Percentiles rank a stretch among this genome's conserved stretches.
phyloP scores from a whole-genome alignment of 1,284 basidiomycete species.

The Ustilago esculenta region DNA sequence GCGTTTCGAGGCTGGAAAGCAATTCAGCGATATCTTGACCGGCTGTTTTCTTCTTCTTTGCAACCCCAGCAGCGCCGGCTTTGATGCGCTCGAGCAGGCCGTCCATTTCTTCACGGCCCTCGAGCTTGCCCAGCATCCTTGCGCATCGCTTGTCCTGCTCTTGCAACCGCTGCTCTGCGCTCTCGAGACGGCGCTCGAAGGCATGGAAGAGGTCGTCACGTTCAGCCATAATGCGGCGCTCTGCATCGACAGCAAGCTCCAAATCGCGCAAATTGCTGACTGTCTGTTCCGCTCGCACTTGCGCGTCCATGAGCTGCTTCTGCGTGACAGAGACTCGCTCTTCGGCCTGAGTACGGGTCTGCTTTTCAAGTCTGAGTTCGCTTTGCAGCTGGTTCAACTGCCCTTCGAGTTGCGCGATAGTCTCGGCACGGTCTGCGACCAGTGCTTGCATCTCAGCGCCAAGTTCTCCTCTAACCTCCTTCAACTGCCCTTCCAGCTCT shows the following conservation, averaged over 20 bases:
- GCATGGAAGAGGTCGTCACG: conserved; percentile 55
- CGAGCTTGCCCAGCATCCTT: conserved; percentile 62
- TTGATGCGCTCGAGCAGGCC: conserved; percentile 65
- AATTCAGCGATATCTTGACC: conserved; percentile 58
- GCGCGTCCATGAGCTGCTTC: conserved; percentile 2
- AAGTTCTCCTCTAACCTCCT: conserved; percentile 4
- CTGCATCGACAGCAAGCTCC: conserved; percentile 50
- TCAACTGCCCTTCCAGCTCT: conserved; percentile 15
- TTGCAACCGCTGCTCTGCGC: conserved; percentile 57
- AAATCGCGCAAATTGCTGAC: conserved; percentile 41
- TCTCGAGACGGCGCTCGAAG: conserved; percentile 54
- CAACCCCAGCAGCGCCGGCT: conserved; percentile 33
- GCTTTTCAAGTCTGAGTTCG: conserved; percentile 9
- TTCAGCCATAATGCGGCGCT: conserved; percentile 55
- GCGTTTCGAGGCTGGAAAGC: conserved; percentile 55
- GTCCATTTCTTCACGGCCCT: conserved; percentile 66
- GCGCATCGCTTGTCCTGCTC: conserved; percentile 62
- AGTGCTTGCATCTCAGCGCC: conserved; percentile 1
- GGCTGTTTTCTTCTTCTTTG: conserved; percentile 51
- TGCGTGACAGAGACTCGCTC: neutral
- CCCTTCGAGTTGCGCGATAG: neutral
- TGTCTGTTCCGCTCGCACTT: conserved; percentile 11
- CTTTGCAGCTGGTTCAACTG: conserved; percentile 8
- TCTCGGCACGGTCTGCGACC: neutral
- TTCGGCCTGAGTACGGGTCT: conserved; percentile 1